Percentiles rank a stretch among this genome's conserved stretches.
Conservation (phyloP, 2,329 filamentous ascomycete species). For the Coniochaeta prunicola region DNA sequence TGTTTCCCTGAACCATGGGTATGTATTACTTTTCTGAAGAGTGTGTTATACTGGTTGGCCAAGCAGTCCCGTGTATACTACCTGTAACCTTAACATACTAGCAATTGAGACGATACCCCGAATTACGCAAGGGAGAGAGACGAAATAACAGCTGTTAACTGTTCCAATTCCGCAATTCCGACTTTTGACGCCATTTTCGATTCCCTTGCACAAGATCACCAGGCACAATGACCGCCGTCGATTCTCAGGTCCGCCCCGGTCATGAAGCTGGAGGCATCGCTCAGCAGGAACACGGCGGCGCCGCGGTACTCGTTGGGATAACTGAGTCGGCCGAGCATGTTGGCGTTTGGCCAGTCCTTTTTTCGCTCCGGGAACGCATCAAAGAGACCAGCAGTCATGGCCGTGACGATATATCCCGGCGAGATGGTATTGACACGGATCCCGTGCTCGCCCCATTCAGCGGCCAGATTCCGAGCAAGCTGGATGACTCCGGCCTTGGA, state of each 20-base stretch:
- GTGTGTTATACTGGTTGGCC: background rate
- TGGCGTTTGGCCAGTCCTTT: slow-evolving; percentile 69
- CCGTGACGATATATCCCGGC: slow-evolving; percentile 72
- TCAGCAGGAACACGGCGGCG: slow-evolving; percentile 60
- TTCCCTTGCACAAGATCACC: slow-evolving; percentile 29
- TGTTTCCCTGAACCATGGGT: no score
- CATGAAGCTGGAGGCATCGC: slow-evolving; percentile 63
- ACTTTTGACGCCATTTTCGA: background rate
- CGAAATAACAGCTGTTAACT: no score
- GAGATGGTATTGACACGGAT: slow-evolving; percentile 79
- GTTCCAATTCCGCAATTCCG: background rate
- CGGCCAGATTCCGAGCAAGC: slow-evolving; percentile 61
- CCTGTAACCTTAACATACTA: background rate
- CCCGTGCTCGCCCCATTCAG: slow-evolving; percentile 64
- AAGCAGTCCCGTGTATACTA: background rate
- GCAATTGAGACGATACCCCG: background rate
- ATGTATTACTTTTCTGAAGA: no score
- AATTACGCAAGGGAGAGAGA: background rate
- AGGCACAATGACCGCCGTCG: slow-evolving; percentile 61
- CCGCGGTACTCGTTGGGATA: slow-evolving; percentile 63
- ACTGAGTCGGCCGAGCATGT: slow-evolving; percentile 71
- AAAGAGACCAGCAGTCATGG: slow-evolving; percentile 79
- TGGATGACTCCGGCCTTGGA: slow-evolving; percentile 70
- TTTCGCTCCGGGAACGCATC: slow-evolving; percentile 62
- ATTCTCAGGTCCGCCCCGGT: slow-evolving; percentile 62